Percentiles rank a stretch among this genome's conserved stretches.
These are phyloP conservation scores for Paramecium tetraurelia DNA, from an alignment of 73 alveolate genomes.

Conservation along the genomic window DNA sequence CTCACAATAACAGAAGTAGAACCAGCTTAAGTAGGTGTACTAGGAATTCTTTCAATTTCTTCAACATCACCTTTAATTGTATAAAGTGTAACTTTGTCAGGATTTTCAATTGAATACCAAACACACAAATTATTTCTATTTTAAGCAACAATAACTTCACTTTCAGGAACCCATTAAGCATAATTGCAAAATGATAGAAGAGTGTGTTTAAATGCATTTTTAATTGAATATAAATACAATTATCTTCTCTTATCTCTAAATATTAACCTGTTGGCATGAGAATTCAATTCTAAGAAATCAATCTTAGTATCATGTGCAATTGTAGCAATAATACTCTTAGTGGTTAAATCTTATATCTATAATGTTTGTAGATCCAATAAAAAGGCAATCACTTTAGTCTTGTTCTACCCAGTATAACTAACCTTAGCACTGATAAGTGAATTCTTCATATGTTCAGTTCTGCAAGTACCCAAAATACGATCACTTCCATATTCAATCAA, in stretches of 20 bases:
- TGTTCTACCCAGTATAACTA: constrained; percentile 84
- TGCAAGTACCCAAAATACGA: constrained; percentile 94
- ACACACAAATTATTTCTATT: constrained; percentile 98
- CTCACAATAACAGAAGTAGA: constrained; percentile 96
- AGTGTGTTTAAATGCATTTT: constrained; percentile 94
- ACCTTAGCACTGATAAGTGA: constrained; percentile 97
- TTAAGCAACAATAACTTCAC: constrained; percentile 99
- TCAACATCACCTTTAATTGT: constrained; percentile 99
- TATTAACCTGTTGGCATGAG: constrained; percentile 96
- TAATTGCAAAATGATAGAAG: constrained; percentile 98
- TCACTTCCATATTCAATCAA: constrained; percentile 98
- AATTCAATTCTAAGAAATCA: constrained; percentile 96
- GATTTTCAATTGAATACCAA: constrained; percentile 99
- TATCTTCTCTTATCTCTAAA: constrained; percentile 99
- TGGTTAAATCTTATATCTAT: constrained; percentile 92
- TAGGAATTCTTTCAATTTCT: constrained; percentile 95
- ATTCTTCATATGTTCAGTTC: constrained; percentile 99
- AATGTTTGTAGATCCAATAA: constrained; percentile 98
- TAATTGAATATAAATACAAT: constrained; percentile 95
- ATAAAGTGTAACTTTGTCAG: constrained; percentile 98
- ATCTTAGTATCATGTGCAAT: constrained; percentile 98
- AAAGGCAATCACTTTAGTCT: constrained; percentile 95
- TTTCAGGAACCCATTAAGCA: constrained; percentile 99
- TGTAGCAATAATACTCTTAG: constrained; percentile 93
- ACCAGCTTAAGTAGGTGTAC: constrained; percentile 67